A percentile compares a stretch with the other conserved stretches of the same genome.
phyloP scores from a whole-genome alignment of 2,329 filamentous ascomycete genomes.

The Paramyrothecium roridum region DNA sequence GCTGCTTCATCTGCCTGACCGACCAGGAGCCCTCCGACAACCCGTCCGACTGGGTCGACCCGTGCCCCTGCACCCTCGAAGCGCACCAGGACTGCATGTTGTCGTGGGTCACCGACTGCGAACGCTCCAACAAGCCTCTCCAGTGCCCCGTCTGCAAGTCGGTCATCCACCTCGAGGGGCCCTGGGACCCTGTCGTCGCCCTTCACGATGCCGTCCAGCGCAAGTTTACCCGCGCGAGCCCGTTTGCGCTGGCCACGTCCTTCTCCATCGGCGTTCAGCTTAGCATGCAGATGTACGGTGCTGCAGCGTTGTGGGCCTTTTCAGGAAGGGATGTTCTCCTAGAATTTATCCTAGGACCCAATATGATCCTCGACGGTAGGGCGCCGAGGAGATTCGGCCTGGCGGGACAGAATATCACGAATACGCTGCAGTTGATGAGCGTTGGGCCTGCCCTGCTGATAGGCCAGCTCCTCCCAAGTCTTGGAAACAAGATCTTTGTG shows the following conservation, averaged over 20 bases:
- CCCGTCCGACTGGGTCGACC: slow-evolving; percentile 70
- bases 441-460: slow-evolving; percentile 45
- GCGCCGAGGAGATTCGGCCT: slow-evolving; percentile 15
- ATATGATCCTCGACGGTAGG: slow-evolving; percentile 23
- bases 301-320: slow-evolving; percentile 47
- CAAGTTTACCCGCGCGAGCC: slow-evolving; percentile 48
- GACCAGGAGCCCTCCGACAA: slow-evolving; percentile 48
- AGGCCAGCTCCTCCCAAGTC: slow-evolving; percentile 37
- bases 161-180: slow-evolving; percentile 72
- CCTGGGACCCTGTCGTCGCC: slow-evolving; percentile 69
- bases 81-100: slow-evolving; percentile 89
- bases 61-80: slow-evolving; percentile 85
- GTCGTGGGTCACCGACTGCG: slow-evolving; percentile 90
- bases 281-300: slow-evolving; percentile 52
- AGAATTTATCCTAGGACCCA: slow-evolving; percentile 35
- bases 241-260: slow-evolving; percentile 65
- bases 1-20: slow-evolving; percentile 63
- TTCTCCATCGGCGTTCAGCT: slow-evolving; percentile 46
- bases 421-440: slow-evolving; percentile 35
- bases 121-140: slow-evolving; percentile 64
- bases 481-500: slow-evolving; percentile 38
- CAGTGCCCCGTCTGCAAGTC: slow-evolving; percentile 88
- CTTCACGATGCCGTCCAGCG: slow-evolving; percentile 57
- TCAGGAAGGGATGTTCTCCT: slow-evolving; percentile 44
- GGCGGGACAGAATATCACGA: slow-evolving; percentile 25